These are phyloP conservation scores for Bertia moriformis DNA, from an alignment of 2,329 filamentous ascomycete species.

Conservation along the genomic window DNA sequence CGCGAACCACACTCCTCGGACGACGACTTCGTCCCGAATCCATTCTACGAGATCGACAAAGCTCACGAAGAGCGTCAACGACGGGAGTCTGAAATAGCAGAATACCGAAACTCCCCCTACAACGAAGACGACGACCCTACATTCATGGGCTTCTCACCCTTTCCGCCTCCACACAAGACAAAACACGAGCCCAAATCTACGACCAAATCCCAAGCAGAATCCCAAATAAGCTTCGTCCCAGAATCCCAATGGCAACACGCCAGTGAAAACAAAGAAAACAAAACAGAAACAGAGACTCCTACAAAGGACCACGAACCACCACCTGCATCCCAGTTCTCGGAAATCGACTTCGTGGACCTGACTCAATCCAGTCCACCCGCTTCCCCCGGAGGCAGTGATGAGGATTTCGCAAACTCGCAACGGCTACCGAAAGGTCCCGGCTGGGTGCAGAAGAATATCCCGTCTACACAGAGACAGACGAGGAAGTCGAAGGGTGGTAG, in stretches of 20 bases:
- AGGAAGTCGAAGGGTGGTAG: too few relatives aligned
- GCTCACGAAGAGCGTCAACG: constrained; percentile 5
- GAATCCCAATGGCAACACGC: neutral
- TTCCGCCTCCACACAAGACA: too few relatives aligned
- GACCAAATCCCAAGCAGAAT: neutral
- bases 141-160: too few relatives aligned
- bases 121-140: neutral
- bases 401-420: constrained; percentile 12
- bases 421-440: constrained; percentile 12
- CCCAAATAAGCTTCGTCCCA: neutral
- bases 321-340: constrained; percentile 2
- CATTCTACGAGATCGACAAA: constrained; percentile 14
- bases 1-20: too few relatives aligned
- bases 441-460: constrained; percentile 12
- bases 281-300: too few relatives aligned
- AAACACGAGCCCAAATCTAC: too few relatives aligned
- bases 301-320: neutral
- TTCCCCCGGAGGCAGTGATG: constrained; percentile 12
- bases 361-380: constrained; percentile 17
- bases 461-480: constrained; percentile 6
- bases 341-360: constrained; percentile 14
- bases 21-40: constrained; percentile 13
- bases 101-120: constrained; percentile 1
- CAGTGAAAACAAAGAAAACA: too few relatives aligned
- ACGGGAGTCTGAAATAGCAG: constrained; percentile 2